Evolutionary conservation across 2,329 filamentous ascomycete genomes (phyloP), one percentile per base, ranked within the genome.

Genomic region (Arthrobotrys conoides): DNA sequence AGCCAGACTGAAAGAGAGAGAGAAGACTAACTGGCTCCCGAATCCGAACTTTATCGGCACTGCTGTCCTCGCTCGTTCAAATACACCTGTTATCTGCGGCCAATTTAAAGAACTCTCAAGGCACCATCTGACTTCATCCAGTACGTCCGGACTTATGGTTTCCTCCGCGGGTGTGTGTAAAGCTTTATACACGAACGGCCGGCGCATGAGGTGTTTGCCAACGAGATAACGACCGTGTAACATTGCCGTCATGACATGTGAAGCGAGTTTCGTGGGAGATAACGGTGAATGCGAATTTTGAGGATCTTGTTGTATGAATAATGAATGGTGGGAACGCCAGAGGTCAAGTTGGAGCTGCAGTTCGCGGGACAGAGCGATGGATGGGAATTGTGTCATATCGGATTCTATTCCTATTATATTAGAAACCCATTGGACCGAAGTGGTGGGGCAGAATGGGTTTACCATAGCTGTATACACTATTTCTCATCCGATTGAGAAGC

Each of bases 311-410:
- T 87, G 86, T 18, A 88, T 84, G 6, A 85, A 83, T 16, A 84
- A 79, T 9, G 87, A 87, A 14, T 88, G 85, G 68, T 88, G 87
- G 4, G 82, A 83, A 27, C 87, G 86, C 87, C 87, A 89, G 81
- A 88, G 87, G 81, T 88, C 87, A 18, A 88, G 85, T 82, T 89
- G 87, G 81, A 88, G 87, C 63, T 86, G 85, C 75, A 88, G 86
- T 81, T 89, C 87, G 36, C 85, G 83, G 22, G 87, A 87, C 64
- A 89, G 83, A 6, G 85, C 85, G 14, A 86, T 85, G 5, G 86
- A 85, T 2, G 87, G 87, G 41, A 78, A 78, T 44, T 78, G 66
- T 14, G 68, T 46, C 68, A 78, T 72, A 80, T 86, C 68, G 22
- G 78, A 65, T 79, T 84, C 84, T n/a, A 83, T 41, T 84, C 76